Percentiles rank a stretch among this genome's conserved stretches.
phyloP scores from a whole-genome alignment of 345 rosid genomes.

The Salix purpurea region DNA sequence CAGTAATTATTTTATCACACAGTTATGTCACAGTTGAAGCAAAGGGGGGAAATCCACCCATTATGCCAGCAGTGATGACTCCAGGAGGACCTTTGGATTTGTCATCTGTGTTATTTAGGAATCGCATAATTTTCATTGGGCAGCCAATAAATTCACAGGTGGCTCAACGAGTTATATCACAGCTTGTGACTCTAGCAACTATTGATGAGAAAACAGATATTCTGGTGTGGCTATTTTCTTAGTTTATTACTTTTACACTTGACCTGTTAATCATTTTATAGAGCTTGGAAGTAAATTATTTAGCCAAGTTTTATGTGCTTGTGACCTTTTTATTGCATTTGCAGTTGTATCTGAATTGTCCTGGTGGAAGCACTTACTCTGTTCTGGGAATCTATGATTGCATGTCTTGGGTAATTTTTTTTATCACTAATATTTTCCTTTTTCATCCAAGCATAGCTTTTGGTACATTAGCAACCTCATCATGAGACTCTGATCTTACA shows the following conservation, averaged over 20 bases:
- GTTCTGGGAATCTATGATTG: slow-evolving; percentile 91
- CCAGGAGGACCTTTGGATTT: slow-evolving; percentile 90
- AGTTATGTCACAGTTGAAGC: slow-evolving; percentile 54
- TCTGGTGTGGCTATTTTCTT: slow-evolving; percentile 42
- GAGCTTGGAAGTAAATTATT: background rate
- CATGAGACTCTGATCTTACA: background rate
- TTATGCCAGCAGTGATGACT: slow-evolving; percentile 83
- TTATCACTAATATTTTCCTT: background rate
- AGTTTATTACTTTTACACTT: slow-evolving; percentile 2
- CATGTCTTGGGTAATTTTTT: slow-evolving; percentile 77
- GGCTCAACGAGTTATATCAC: slow-evolving; percentile 88
- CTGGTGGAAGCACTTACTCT: slow-evolving; percentile 89
- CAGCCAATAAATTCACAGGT: slow-evolving; percentile 75
- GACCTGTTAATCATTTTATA: background rate
- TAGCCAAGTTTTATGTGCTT: background rate
- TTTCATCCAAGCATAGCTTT: background rate
- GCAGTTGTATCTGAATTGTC: slow-evolving; percentile 85
- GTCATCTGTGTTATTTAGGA: slow-evolving; percentile 72
- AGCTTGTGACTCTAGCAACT: slow-evolving; percentile 87
- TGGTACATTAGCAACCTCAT: background rate
- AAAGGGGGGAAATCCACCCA: slow-evolving; percentile 68
- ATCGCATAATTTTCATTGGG: slow-evolving; percentile 86
- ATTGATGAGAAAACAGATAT: slow-evolving; percentile 83
- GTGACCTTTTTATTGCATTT: slow-evolving; percentile 12
- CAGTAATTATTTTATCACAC: slow-evolving; percentile 1